Evolutionary conservation across 2,329 filamentous ascomycete genomes (phyloP), one percentile per base, ranked within the genome.

Genomic region (Cephalotrichum gorgonifer): DNA sequence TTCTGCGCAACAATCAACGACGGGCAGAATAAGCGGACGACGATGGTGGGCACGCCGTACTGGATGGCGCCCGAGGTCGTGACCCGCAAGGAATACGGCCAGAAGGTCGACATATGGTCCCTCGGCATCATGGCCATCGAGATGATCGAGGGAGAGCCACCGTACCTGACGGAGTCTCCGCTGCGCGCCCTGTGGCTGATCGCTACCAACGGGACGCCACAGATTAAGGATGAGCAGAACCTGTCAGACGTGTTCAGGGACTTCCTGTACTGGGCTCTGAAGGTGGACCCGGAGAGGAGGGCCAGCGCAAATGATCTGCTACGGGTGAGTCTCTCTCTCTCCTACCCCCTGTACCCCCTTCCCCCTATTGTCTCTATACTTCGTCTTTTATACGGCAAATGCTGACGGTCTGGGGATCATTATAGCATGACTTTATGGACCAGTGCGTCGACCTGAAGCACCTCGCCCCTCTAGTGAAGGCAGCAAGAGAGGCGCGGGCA

Each of bases 1-100:
- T 98, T 98, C 72, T 97, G 93, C 66, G 93, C 93, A 23, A 94
- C 95, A 62, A 96, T 97, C 68, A 97, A 96, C 62, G 91, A 97
- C 60, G 85, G 86, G 26, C 90, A 96, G 58, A 94, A 90, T 69
- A 97, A 97, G 75, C 86, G 93, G 52, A 97, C 90, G 4, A 98
- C 93, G 14, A 98, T 97, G 93, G 93, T 98, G 42, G 93, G 93
- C 48, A 97, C 93, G 7, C 93, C 93, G 2, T 98, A 98, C 68
- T 98, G 93, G 93, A 98, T 98, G 93, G 93, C 93, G 1, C 93
- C 93, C 3, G 93, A 98, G 68, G 91, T 98, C 22, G 93, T 98
- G 26, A 97, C 89, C 6, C 78, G 90, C 39, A 97, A 97, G 66
- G 93, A 97, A 68, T 98, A 98, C 67, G 93, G 93, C 56, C 85